These are phyloP conservation scores for Thermothelomyces thermophilus DNA, from an alignment of 2,329 filamentous ascomycete genomes.

Conservation along the genomic window DNA sequence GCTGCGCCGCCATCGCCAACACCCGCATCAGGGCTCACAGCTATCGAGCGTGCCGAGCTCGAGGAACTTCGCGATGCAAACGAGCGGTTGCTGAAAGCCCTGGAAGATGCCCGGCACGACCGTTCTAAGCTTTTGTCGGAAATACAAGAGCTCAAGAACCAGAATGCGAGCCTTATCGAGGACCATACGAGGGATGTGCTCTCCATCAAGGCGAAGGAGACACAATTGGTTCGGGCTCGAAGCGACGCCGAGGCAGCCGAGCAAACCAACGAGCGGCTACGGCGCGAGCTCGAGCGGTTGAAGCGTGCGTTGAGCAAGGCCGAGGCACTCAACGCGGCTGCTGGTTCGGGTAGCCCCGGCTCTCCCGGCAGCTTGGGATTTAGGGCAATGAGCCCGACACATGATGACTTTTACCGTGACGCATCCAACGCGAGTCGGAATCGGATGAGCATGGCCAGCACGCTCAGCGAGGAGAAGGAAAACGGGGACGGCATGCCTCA, in stretches of 20 bases:
- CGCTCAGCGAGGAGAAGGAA: constrained; percentile 70
- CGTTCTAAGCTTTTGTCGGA: constrained; percentile 76
- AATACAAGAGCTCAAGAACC: constrained; percentile 89
- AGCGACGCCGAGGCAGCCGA: constrained; percentile 87
- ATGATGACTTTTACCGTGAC: constrained; percentile 58
- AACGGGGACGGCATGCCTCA: constrained; percentile 49
- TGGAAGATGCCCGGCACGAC: constrained; percentile 77
- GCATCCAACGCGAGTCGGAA: constrained; percentile 35
- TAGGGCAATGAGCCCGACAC: constrained; percentile 44
- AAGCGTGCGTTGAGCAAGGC: constrained; percentile 74
- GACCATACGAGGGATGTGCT: constrained; percentile 93
- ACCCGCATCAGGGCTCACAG: constrained; percentile 59
- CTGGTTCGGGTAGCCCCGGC: constrained; percentile 28
- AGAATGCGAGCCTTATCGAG: constrained; percentile 94
- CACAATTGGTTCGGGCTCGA: constrained; percentile 84
- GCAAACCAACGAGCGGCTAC: constrained; percentile 73
- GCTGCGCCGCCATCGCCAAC: constrained; percentile 50
- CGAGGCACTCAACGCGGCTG: constrained; percentile 40
- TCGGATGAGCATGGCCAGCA: constrained; percentile 57
- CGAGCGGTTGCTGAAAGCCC: constrained; percentile 66
- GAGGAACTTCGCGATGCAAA: constrained; percentile 82
- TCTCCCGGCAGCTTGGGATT: constrained; percentile 23
- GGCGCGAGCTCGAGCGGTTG: constrained; percentile 83
- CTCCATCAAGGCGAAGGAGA: constrained; percentile 97
- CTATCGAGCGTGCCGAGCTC: constrained; percentile 84